A percentile compares a stretch with the other conserved stretches of the same genome.
Evolutionary conservation across 345 rosid genomes (phyloP).

Genomic region (Erysimum cheiranthoides): DNA sequence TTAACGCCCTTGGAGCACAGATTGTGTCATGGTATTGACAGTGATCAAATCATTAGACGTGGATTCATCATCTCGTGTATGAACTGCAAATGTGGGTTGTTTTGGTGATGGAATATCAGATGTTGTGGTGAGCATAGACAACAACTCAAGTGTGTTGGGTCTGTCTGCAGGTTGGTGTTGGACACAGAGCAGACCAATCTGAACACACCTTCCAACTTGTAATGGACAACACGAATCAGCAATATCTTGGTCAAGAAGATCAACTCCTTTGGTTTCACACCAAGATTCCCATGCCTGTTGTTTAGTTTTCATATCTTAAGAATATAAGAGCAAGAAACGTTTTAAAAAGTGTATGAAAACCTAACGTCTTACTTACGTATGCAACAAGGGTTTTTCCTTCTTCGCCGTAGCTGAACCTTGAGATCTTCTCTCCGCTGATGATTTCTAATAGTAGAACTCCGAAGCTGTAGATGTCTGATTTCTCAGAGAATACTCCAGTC

Average conservation of each 20-base stretch:
- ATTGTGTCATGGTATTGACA: constrained; percentile 8
- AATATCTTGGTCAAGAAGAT: neutral
- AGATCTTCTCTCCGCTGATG: constrained; percentile 33
- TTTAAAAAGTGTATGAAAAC: neutral
- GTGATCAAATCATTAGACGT: neutral
- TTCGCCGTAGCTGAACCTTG: constrained; percentile 31
- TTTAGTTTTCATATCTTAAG: neutral
- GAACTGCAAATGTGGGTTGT: neutral
- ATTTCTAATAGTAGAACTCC: constrained; percentile 53
- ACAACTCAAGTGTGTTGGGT: neutral
- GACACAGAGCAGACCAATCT: constrained; percentile 19
- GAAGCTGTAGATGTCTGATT: constrained; percentile 58
- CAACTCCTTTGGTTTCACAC: constrained; percentile 4
- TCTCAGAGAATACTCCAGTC: constrained; percentile 55
- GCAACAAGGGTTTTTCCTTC: constrained; percentile 37
- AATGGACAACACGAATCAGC: neutral
- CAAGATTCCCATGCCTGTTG: constrained; percentile 13
- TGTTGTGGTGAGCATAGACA: constrained; percentile 18
- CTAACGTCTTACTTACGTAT: constrained; percentile 29
- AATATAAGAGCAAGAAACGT: neutral
- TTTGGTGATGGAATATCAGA: neutral
- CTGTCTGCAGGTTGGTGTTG: constrained; percentile 16
- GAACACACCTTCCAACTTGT: neutral
- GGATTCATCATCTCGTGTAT: neutral
- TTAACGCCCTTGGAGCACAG: constrained; percentile 9